Conservation (phyloP, 2,329 filamentous ascomycete genomes). For the Thyridium curvatum region DNA sequence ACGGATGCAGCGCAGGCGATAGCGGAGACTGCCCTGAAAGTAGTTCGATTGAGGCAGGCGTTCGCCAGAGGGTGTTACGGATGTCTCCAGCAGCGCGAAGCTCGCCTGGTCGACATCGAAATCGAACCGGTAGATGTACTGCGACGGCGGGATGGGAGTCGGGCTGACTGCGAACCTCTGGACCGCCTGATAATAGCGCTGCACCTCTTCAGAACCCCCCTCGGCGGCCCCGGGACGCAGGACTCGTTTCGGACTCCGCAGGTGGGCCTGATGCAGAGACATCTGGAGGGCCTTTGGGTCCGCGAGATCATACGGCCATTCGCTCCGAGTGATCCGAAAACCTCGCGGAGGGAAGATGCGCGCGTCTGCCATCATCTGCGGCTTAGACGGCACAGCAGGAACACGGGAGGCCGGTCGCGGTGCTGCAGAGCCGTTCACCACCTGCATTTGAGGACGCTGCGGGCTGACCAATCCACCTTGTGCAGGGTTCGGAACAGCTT, state of each 20-base stretch:
- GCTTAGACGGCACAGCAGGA: too few relatives aligned
- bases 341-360: constrained; percentile 15
- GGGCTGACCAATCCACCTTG: too few relatives aligned
- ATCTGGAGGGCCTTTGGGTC: constrained; percentile 33
- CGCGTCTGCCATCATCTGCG: neutral
- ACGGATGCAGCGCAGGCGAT: constrained; percentile 58
- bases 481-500: too few relatives aligned
- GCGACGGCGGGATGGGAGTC: constrained; percentile 21
- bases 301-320: constrained; percentile 34
- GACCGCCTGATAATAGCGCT: constrained; percentile 52
- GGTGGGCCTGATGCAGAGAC: constrained; percentile 38
- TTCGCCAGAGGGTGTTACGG: constrained; percentile 20
- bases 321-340: constrained; percentile 15
- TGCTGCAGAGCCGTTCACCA: neutral
- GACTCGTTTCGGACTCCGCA: constrained; percentile 42
- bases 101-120: constrained; percentile 38
- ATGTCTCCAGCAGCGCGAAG: constrained; percentile 21
- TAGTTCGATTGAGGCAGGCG: constrained; percentile 29
- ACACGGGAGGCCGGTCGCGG: neutral
- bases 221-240: constrained; percentile 12
- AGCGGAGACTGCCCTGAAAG: constrained; percentile 49
- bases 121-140: constrained; percentile 31
- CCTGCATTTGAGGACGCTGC: too few relatives aligned
- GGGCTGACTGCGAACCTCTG: constrained; percentile 45
- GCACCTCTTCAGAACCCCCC: constrained; percentile 8